Percentiles rank a stretch among this genome's conserved stretches.
These are phyloP conservation scores for Tarenaya hassleriana DNA, from an alignment of 345 rosid genomes.

Conservation along the genomic window DNA sequence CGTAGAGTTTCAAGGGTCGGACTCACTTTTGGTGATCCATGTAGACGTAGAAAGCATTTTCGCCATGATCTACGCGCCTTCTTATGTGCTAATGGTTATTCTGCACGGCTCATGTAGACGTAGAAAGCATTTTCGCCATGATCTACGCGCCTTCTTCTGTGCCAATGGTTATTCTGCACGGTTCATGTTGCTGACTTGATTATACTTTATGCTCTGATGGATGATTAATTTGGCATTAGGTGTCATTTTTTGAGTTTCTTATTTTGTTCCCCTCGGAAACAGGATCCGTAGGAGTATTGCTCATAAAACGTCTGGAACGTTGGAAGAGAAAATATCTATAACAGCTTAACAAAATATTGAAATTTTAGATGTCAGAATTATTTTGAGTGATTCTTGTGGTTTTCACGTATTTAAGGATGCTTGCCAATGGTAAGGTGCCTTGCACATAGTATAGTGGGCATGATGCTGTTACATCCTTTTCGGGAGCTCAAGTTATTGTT, in stretches of 20 bases:
- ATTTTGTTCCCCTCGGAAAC: background rate
- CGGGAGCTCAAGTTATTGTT: background rate
- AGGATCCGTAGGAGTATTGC: constrained; percentile 1
- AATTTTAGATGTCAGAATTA: constrained; percentile 1
- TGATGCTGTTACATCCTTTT: constrained; percentile 4
- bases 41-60: background rate
- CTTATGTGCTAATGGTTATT: too few species aligned
- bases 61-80: constrained; percentile 17
- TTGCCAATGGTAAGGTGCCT: constrained; percentile 3
- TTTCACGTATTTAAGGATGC: constrained; percentile 5
- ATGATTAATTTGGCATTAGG: constrained; percentile 5
- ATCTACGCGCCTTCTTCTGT: constrained; percentile 6
- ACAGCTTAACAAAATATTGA: background rate
- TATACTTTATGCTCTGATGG: background rate
- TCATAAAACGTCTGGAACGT: background rate
- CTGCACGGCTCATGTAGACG: background rate
- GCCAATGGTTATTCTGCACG: background rate
- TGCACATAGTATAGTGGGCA: constrained; percentile 2
- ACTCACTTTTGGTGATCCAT: constrained; percentile 6
- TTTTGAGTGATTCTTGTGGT: constrained; percentile 9
- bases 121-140: background rate
- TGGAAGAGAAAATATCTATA: background rate
- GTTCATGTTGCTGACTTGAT: background rate
- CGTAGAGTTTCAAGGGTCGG: background rate
- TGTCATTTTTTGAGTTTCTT: constrained; percentile 4